Percentiles rank a stretch among this genome's conserved stretches.
Evolutionary conservation across 805 yeast genomes (phyloP).

Genomic region (Millerozyma miso): DNA sequence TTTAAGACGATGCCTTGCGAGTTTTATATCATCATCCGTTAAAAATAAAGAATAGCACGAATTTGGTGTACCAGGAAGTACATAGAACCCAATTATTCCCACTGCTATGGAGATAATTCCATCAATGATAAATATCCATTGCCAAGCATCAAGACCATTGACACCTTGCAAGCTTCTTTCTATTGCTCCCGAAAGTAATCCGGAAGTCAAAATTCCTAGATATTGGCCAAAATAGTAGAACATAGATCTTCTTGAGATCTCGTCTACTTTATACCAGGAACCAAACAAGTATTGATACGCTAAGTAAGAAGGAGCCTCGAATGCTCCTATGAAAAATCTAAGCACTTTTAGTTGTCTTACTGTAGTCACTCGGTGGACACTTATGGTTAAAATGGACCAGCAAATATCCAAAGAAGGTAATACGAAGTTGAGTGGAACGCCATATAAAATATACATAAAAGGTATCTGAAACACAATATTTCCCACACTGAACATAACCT

Average conservation of each 20-base stretch:
- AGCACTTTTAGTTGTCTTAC: slow-evolving; percentile 49
- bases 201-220: slow-evolving; percentile 54
- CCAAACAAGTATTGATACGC: slow-evolving; percentile 42
- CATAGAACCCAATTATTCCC: slow-evolving; percentile 48
- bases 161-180: slow-evolving; percentile 41
- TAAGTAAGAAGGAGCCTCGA: slow-evolving; percentile 51
- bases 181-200: slow-evolving; percentile 54
- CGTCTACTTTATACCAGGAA: slow-evolving; percentile 26
- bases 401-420: slow-evolving; percentile 52
- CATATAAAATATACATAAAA: slow-evolving; percentile 49
- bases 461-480: slow-evolving; percentile 57
- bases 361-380: slow-evolving; percentile 43
- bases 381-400: slow-evolving; percentile 62
- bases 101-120: slow-evolving; percentile 52
- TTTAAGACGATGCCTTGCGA: slow-evolving; percentile 15
- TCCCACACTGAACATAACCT: slow-evolving; percentile 53
- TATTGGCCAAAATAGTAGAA: slow-evolving; percentile 55
- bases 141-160: slow-evolving; percentile 55
- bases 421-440: slow-evolving; percentile 47
- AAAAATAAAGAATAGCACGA: slow-evolving; percentile 22
- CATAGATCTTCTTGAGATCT: slow-evolving; percentile 20
- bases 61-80: slow-evolving; percentile 60
- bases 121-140: slow-evolving; percentile 65
- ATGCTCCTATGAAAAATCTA: slow-evolving; percentile 59
- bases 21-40: slow-evolving; percentile 22